phyloP scores from a whole-genome alignment of 208 protist species.

The Porcisia hertigi region DNA sequence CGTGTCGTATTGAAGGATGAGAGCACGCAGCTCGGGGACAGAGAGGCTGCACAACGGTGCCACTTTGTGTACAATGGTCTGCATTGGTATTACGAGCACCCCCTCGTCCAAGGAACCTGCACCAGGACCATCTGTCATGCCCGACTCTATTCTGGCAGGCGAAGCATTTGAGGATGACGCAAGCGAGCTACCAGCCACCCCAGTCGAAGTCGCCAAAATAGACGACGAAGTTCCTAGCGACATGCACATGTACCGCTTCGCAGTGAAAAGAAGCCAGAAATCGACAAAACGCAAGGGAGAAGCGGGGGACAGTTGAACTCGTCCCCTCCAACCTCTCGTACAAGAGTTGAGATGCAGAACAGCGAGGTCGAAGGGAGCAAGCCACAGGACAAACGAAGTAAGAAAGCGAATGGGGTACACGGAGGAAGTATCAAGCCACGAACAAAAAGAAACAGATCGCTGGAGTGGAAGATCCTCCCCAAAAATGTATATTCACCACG shows the following conservation, averaged over 20 bases:
- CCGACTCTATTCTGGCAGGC: not conserved
- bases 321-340: not conserved
- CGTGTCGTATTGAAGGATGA: conserved; percentile 64
- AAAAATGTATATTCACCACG: conserved; percentile 17
- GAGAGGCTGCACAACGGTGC: conserved; percentile 46
- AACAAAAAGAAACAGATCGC: conserved; percentile 5
- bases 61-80: conserved; percentile 60
- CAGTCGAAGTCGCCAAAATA: not conserved
- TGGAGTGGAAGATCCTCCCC: not conserved
- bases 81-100: conserved; percentile 49
- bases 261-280: not conserved
- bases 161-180: not conserved
- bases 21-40: conserved; percentile 39
- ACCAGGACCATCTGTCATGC: not conserved
- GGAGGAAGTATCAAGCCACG: conserved; percentile 8
- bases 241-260: conserved; percentile 10
- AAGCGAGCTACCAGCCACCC: not conserved
- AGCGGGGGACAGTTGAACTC: not conserved
- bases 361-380: not conserved
- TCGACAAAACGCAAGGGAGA: not conserved
- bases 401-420: conserved; percentile 2
- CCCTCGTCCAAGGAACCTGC: conserved; percentile 1
- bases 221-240: conserved; percentile 14
- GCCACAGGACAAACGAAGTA: not conserved
- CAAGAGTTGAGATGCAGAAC: not conserved